Percentiles rank a stretch among this genome's conserved stretches.
These are phyloP conservation scores for Halenospora varia DNA, from an alignment of 495 filamentous ascomycete species.

Conservation along the genomic window DNA sequence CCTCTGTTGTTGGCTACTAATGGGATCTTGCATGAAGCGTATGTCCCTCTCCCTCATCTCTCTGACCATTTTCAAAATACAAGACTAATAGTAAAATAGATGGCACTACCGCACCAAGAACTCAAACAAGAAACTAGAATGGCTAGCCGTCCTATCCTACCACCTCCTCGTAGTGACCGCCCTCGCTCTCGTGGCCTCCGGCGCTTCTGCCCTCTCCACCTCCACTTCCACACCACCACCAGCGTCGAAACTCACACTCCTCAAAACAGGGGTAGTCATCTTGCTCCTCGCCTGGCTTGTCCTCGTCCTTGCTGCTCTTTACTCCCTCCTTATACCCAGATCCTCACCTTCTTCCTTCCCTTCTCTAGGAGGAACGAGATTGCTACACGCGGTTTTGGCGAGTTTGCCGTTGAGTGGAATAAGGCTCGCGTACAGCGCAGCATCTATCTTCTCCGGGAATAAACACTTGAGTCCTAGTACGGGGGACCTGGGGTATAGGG, in stretches of 20 bases:
- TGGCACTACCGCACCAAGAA: not conserved
- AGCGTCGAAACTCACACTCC: slow-evolving; percentile 23
- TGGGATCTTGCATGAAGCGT: slow-evolving; percentile 41
- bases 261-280: slow-evolving; percentile 31
- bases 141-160: not conserved
- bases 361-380: slow-evolving; percentile 11
- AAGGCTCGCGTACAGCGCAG: slow-evolving; percentile 25
- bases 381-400: slow-evolving; percentile 28
- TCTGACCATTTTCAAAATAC: not conserved
- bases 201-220: slow-evolving; percentile 24
- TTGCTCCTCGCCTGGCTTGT: slow-evolving; percentile 32
- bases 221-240: slow-evolving; percentile 10
- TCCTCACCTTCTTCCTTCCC: not conserved
- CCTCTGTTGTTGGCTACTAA: slow-evolving; percentile 36
- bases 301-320: slow-evolving; percentile 21
- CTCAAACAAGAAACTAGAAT: not conserved
- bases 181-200: slow-evolving; percentile 27
- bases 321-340: slow-evolving; percentile 19
- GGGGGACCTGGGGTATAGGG: slow-evolving; percentile 24
- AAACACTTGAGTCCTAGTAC: slow-evolving; percentile 21
- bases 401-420: slow-evolving; percentile 29
- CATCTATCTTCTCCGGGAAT: slow-evolving; percentile 26
- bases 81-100: not conserved
- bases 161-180: not conserved
- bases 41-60: slow-evolving; percentile 12